A percentile compares a stretch with the other conserved stretches of the same genome.
These are phyloP conservation scores for Tetracladium maxilliforme DNA, from an alignment of 2,329 filamentous ascomycete species.

Conservation along the genomic window DNA sequence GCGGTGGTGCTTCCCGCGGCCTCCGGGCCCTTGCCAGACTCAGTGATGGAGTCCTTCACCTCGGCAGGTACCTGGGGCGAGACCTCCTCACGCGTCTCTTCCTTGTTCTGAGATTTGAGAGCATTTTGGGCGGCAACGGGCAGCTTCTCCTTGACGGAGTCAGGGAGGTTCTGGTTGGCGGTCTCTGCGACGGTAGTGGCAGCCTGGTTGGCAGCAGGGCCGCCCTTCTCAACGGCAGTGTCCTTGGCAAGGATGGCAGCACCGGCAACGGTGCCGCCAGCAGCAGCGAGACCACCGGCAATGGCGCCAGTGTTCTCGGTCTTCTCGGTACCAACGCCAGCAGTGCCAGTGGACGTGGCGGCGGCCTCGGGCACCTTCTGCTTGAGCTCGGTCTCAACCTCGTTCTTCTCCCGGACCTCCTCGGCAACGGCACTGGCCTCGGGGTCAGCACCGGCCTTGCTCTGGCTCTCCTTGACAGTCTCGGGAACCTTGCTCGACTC, in stretches of 20 bases:
- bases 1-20: constrained; percentile 53
- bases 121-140: constrained; percentile 37
- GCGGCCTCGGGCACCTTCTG: constrained; percentile 47
- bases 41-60: constrained; percentile 40
- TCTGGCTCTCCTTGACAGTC: constrained; percentile 58
- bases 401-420: constrained; percentile 57
- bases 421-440: constrained; percentile 52
- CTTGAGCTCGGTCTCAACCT: constrained; percentile 57
- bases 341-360: constrained; percentile 39
- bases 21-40: constrained; percentile 50
- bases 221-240: constrained; percentile 15
- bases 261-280: constrained; percentile 25
- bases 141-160: constrained; percentile 29
- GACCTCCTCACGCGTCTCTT: constrained; percentile 25
- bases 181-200: constrained; percentile 19
- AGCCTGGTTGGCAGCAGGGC: constrained; percentile 21
- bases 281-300: constrained; percentile 23
- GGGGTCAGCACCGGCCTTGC: constrained; percentile 45
- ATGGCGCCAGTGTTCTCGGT: constrained; percentile 27
- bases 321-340: constrained; percentile 36
- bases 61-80: constrained; percentile 36
- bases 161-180: constrained; percentile 16
- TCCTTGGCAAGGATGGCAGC: constrained; percentile 16
- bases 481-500: constrained; percentile 34
- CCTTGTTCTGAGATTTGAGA: constrained; percentile 27